Base-by-base conservation (phyloP, 805 yeast genomes). In the Barnettozyma wickerhamii region DNA sequence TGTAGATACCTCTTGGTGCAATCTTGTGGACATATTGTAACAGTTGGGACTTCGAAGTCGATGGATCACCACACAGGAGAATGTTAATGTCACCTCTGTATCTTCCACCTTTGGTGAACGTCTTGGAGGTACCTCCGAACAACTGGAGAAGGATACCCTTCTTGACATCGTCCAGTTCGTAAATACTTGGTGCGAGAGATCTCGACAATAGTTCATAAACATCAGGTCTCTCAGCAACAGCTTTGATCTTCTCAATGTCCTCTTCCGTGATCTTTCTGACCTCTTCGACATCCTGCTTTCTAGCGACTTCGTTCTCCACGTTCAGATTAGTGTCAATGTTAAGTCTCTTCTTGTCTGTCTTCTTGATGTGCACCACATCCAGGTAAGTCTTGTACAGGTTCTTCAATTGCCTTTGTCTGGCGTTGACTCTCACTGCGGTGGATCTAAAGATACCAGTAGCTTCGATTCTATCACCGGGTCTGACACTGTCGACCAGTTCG, bases 1-100 rank as follows among this genome's bases (percentile, higher is more conserved):
- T 93, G 64, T 90, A 93, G 30, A 93, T 87, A 51, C 99, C 99
- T 59, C 99, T 75, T 33, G 99, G 99, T 1, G 99, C 95, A 51
- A 93, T 93, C 56, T 90, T 87, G 66, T 93, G 99, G 32, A 93
- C 97, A 52, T 93, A 93, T 58, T 89, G 95, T 50, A 93, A 71
- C 34, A 93, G 65, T 63, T 93, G 99, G 3, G 99, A 93, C 60
- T 93, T 93, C 10, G 97, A 81, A 2, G 99, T 93, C 9, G 98
- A 91, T 2, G 99, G 99, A 60, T 93, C 99, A 52, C 99, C 99
- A 68, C 98, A 91, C 32, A 93, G 69, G 41, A 93, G 66, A 36
- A 93, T 74, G 57, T 93, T 93, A 46, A 93, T 81, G 59, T 93
- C 99, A 35, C 99, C 99, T 69, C 99, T 77, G 61, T 90, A 91